phyloP scores from a whole-genome alignment of 257 asterid species.

The Euphrasia confusa region DNA sequence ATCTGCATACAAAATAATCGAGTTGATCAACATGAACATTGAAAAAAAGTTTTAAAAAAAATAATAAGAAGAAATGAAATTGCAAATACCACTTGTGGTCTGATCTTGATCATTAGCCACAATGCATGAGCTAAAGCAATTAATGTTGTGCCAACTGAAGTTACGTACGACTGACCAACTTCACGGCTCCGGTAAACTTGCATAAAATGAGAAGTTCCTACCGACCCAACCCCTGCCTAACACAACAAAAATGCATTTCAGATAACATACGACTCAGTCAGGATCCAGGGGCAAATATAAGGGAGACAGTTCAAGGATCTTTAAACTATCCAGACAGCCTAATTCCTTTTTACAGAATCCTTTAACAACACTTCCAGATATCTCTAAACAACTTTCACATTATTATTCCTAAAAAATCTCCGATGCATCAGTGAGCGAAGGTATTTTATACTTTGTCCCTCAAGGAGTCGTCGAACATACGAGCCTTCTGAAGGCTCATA shows the following conservation, averaged over 20 bases:
- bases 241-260: conserved; percentile 29
- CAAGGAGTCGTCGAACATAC: conserved; percentile 57
- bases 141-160: conserved; percentile 83
- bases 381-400: background rate
- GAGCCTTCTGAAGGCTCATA: conserved; percentile 94
- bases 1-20: conserved; percentile 39
- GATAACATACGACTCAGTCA: conserved; percentile 4
- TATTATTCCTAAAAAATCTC: background rate
- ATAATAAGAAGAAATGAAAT: background rate
- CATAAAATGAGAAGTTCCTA: conserved; percentile 50
- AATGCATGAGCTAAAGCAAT: conserved; percentile 72
- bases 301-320: conserved; percentile 14
- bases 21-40: conserved; percentile 13
- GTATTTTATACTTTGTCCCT: conserved; percentile 39
- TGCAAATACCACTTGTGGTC: conserved; percentile 83
- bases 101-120: conserved; percentile 85
- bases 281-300: background rate
- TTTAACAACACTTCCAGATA: background rate
- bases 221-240: conserved; percentile 46
- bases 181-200: conserved; percentile 92
- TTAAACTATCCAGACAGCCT: conserved; percentile 5
- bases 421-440: too few species aligned
- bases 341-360: background rate
- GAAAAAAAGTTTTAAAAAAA: background rate
- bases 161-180: conserved; percentile 87